These are phyloP conservation scores for Gillenia trifoliata DNA, from an alignment of 306 rosid species.

Conservation along the genomic window DNA sequence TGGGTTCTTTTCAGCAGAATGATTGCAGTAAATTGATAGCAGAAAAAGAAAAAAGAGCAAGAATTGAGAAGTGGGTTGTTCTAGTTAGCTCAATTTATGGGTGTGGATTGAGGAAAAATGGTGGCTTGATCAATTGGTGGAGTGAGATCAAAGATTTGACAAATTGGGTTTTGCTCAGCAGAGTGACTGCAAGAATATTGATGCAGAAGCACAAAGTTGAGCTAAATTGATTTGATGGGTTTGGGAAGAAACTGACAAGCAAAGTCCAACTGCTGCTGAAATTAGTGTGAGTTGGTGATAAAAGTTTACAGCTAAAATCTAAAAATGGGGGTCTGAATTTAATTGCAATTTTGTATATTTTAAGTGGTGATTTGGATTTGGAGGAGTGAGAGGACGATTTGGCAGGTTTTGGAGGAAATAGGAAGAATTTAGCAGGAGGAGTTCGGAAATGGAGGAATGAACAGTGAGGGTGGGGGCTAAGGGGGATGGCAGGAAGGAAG, in stretches of 20 bases:
- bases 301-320: background rate
- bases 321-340: background rate
- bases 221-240: background rate
- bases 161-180: background rate
- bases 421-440: constrained; percentile 10
- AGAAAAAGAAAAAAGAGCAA: background rate
- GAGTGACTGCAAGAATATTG: background rate
- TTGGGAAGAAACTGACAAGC: background rate
- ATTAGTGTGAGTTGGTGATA: background rate
- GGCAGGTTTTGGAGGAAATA: background rate
- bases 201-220: constrained; percentile 1
- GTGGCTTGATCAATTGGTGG: background rate
- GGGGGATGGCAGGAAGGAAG: constrained; percentile 33
- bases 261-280: background rate
- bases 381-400: background rate
- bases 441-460: background rate
- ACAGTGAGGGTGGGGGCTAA: background rate
- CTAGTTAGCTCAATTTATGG: background rate
- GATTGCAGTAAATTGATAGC: background rate
- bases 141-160: background rate
- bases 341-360: background rate
- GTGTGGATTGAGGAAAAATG: background rate
- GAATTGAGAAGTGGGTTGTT: background rate
- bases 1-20: background rate
- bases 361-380: background rate